Percentiles rank a stretch among this genome's conserved stretches.
Evolutionary conservation across 2,329 filamentous ascomycete species (phyloP).

Genomic region (Pseudodiploospora longispora): DNA sequence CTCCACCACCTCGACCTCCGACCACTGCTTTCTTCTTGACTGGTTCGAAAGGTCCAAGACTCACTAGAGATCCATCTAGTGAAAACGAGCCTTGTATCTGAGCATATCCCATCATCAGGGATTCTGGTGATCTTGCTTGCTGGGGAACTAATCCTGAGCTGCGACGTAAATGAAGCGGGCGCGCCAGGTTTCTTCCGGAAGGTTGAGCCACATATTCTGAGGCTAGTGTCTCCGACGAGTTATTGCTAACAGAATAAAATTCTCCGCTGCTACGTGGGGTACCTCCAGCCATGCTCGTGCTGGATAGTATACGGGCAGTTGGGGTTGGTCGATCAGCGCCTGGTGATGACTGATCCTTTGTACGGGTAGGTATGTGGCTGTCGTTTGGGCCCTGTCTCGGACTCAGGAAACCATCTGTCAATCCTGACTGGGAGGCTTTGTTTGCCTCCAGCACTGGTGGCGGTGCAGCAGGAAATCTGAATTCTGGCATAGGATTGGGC

Average conservation of each 20-base stretch:
- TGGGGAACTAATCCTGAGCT: slow-evolving; percentile 36
- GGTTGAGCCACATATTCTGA: slow-evolving; percentile 72
- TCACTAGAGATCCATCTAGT: slow-evolving; percentile 83
- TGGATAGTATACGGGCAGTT: slow-evolving; percentile 64
- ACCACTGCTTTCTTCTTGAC: slow-evolving; percentile 92
- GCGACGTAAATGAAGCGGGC: slow-evolving; percentile 38
- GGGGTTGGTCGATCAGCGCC: slow-evolving; percentile 53
- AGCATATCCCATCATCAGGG: slow-evolving; percentile 95
- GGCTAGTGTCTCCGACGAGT: slow-evolving; percentile 84
- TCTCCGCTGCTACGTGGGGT: slow-evolving; percentile 90
- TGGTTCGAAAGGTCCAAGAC: slow-evolving; percentile 84
- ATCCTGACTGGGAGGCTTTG: slow-evolving; percentile 18
- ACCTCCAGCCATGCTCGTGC: slow-evolving; percentile 61
- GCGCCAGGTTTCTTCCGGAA: slow-evolving; percentile 21
- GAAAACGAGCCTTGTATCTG: slow-evolving; percentile 90
- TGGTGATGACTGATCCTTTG: slow-evolving; percentile 37
- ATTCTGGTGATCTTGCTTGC: slow-evolving; percentile 54
- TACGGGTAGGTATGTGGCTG: slow-evolving; percentile 28
- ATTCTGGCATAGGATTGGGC: slow-evolving; percentile 43
- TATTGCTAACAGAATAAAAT: slow-evolving; percentile 90
- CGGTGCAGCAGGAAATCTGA: slow-evolving; percentile 46
- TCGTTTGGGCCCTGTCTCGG: slow-evolving; percentile 29
- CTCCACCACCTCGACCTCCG: slow-evolving; percentile 77
- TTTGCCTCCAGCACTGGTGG: slow-evolving; percentile 30
- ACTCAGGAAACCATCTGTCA: slow-evolving; percentile 32